These are phyloP conservation scores for Zizania latifolia DNA, from an alignment of 176 grass and related monocot species.

Conservation along the genomic window DNA sequence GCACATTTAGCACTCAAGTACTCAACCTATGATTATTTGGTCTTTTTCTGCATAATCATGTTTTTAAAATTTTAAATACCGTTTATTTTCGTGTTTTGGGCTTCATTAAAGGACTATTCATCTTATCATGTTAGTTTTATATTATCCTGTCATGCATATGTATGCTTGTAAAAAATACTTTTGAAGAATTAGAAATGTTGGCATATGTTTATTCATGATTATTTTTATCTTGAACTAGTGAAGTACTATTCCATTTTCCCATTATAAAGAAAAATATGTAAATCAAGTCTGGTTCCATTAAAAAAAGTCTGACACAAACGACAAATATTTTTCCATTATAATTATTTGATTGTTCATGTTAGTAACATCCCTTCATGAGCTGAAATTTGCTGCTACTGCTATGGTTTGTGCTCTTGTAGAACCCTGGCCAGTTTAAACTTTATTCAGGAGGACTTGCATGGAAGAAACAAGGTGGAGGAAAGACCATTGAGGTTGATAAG, in stretches of 20 bases:
- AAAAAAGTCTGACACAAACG: not conserved
- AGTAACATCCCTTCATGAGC: not conserved
- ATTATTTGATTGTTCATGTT: not conserved
- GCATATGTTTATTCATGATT: not conserved
- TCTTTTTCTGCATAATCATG: not conserved
- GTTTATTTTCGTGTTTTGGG: not conserved
- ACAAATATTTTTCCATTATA: not conserved
- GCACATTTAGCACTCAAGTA: slow-evolving; percentile 2
- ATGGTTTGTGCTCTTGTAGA: slow-evolving; percentile 40
- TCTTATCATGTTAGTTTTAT: not conserved
- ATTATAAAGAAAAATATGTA: not conserved
- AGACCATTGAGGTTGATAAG: slow-evolving; percentile 67
- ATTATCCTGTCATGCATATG: not conserved
- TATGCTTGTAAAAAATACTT: not conserved
- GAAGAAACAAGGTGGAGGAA: slow-evolving; percentile 87
- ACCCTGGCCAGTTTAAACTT: slow-evolving; percentile 74
- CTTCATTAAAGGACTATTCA: not conserved
- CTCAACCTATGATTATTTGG: not conserved
- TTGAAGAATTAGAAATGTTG: not conserved
- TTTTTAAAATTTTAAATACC: not conserved
- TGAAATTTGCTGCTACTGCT: slow-evolving; percentile 17
- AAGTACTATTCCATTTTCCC: not conserved
- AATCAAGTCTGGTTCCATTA: not conserved
- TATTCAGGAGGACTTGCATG: slow-evolving; percentile 62
- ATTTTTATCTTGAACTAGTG: not conserved